Base-by-base conservation (phyloP, 202 grass and related monocot genomes). In the Zoysia matrella region DNA sequence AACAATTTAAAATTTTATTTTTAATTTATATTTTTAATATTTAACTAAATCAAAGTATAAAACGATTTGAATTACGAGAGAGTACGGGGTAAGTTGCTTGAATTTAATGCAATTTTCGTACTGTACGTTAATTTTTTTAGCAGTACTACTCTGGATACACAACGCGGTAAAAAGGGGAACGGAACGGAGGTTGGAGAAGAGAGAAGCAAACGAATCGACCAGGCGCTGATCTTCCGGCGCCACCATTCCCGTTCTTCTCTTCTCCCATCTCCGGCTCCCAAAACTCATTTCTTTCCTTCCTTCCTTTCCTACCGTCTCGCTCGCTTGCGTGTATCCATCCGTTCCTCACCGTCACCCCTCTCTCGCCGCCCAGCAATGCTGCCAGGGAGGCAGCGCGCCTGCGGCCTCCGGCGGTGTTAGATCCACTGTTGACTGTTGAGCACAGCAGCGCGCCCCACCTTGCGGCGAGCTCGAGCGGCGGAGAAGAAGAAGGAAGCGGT, bases 231-330 rank as follows among this genome's bases (percentile, higher is more conserved):
- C n/a, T n/a, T n/a, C n/a, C n/a, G n/a, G 48, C 75, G 13, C 48
- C 73, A 13, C 69, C 47, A 8, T 54, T 36, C 10, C 77, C 83
- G 52, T 56, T 72, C 54, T 57, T 30, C 65, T 71, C 80, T 47
- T 71, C 47, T 65, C 65, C 52, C 41, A 1, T 75, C 74, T 48
- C 49, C 70, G 39, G 0, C 45, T 52, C 56, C 71, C 57, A 65
- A 71, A 84, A 75, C 58, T 13, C 77, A 44, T 79, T 45, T 85
- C 87, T 82, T 88, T 81, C 86, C 68, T 83, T 85, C 66, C 64
- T 16, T 81, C 65, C 75, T 83, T 75, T 75, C 74, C 78, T 77
- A 68, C 71, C 80, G 48, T 52, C 42, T 55, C 70, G 16, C 76
- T 72, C 79, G 70, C 87, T 83, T 72, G 69, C 80, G 62, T 78